Percentiles rank a stretch among this genome's conserved stretches.
phyloP scores from a whole-genome alignment of 1,284 basidiomycete genomes.

The Schizophyllum amplum region DNA sequence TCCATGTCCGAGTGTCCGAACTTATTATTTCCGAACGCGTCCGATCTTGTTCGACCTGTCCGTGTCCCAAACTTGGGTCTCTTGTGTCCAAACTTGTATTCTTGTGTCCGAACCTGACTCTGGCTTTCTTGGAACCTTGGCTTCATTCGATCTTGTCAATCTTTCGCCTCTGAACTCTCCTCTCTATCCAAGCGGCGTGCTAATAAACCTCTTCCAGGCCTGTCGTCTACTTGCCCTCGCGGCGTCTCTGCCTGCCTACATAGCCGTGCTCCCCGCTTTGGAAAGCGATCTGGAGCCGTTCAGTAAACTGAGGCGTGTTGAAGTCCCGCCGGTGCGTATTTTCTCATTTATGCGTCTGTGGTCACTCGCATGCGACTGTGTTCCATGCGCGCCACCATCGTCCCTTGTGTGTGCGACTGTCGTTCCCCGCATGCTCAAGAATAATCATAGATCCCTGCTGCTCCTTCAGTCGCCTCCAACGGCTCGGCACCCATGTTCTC shows the following conservation, averaged over 20 bases:
- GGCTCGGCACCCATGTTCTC: no score
- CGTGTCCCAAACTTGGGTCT: no score
- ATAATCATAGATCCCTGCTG: no score
- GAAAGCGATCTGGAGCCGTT: conserved; percentile 54
- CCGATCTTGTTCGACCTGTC: no score
- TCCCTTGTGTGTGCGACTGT: no score
- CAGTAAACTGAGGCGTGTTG: conserved; percentile 41
- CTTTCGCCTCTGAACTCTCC: conserved; percentile 11
- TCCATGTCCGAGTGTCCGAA: no score
- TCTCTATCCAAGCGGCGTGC: conserved; percentile 7
- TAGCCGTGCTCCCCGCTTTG: conserved; percentile 45
- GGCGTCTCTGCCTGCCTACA: conserved; percentile 22
- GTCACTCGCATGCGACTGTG: conserved; percentile 9
- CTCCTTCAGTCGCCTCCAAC: no score
- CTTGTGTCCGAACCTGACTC: no score
- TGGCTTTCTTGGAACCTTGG: no score
- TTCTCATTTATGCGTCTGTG: conserved; percentile 19
- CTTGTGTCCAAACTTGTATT: no score
- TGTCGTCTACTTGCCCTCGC: conserved; percentile 42
- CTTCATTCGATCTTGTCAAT: conserved; percentile 14
- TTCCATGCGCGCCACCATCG: conserved; percentile 2
- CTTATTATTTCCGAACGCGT: no score
- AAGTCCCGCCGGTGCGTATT: conserved; percentile 22
- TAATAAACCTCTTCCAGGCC: conserved; percentile 33
- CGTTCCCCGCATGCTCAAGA: no score